Percentiles rank a stretch among this genome's conserved stretches.
phyloP scores from a whole-genome alignment of 129 eudicot species.

The Ambrosia trifida region DNA sequence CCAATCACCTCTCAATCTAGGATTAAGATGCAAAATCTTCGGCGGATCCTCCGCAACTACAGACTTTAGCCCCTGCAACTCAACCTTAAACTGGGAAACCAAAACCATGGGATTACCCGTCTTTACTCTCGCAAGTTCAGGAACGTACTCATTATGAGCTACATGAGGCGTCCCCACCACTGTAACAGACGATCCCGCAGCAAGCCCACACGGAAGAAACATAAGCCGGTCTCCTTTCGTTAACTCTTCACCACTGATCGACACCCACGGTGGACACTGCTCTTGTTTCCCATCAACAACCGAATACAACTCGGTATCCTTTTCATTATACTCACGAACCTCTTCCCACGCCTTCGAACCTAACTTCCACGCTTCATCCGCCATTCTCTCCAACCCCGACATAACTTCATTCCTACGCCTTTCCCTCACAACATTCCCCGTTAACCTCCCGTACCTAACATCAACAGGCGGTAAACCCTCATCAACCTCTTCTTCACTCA shows the following conservation, averaged over 20 bases:
- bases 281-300: conserved; percentile 79
- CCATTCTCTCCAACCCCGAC: conserved; percentile 77
- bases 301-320: conserved; percentile 39
- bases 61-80: conserved; percentile 87
- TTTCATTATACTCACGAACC: conserved; percentile 37
- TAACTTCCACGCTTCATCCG: conserved; percentile 85
- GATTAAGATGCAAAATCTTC: conserved; percentile 85
- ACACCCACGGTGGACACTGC: conserved; percentile 77
- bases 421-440: conserved; percentile 50
- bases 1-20: conserved; percentile 98
- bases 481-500: conserved; percentile 14
- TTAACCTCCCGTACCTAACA: conserved; percentile 62
- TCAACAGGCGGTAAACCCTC: conserved; percentile 39
- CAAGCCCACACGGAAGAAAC: conserved; percentile 96
- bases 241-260: conserved; percentile 56
- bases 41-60: conserved; percentile 96
- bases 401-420: conserved; percentile 47
- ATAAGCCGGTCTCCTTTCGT: conserved; percentile 51
- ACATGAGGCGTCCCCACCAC: conserved; percentile 78
- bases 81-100: conserved; percentile 93
- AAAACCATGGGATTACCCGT: conserved; percentile 46
- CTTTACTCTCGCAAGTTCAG: conserved; percentile 58
- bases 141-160: conserved; percentile 88
- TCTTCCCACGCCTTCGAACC: conserved; percentile 89
- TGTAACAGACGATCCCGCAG: conserved; percentile 90